Conservation (phyloP, 306 rosid species). For the Castanea mollissima region DNA sequence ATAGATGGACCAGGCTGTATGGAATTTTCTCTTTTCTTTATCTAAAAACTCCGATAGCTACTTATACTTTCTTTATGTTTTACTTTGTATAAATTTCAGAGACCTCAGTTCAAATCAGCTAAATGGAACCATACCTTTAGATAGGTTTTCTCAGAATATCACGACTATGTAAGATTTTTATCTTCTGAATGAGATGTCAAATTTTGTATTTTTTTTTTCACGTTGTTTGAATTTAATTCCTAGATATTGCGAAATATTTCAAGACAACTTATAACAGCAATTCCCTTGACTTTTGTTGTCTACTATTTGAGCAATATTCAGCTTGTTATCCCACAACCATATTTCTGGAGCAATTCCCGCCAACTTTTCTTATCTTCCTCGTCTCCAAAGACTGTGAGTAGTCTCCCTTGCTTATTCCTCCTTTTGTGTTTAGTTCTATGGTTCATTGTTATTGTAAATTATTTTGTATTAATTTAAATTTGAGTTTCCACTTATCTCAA, state of each 20-base stretch:
- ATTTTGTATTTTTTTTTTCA: background rate
- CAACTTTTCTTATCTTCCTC: slow-evolving; percentile 49
- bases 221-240: background rate
- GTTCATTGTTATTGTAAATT: background rate
- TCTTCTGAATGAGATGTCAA: slow-evolving; percentile 15
- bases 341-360: slow-evolving; percentile 70
- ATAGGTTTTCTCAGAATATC: slow-evolving; percentile 55
- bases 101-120: slow-evolving; percentile 76
- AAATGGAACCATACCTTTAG: slow-evolving; percentile 64
- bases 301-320: slow-evolving; percentile 33
- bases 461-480: background rate
- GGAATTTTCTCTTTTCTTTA: slow-evolving; percentile 1
- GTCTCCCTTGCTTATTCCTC: slow-evolving; percentile 15
- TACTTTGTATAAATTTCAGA: slow-evolving; percentile 44
- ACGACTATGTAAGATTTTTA: slow-evolving; percentile 75
- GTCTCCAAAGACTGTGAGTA: slow-evolving; percentile 67
- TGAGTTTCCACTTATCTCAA: background rate
- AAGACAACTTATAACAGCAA: background rate
- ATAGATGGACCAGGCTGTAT: slow-evolving; percentile 3
- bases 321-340: slow-evolving; percentile 67
- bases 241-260: background rate
- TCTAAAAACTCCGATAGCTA: background rate
- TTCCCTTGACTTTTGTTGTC: background rate
- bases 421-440: background rate
- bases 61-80: slow-evolving; percentile 20